These are phyloP conservation scores for Saccharomyces jurei DNA, from an alignment of 805 yeast species.

Conservation along the genomic window DNA sequence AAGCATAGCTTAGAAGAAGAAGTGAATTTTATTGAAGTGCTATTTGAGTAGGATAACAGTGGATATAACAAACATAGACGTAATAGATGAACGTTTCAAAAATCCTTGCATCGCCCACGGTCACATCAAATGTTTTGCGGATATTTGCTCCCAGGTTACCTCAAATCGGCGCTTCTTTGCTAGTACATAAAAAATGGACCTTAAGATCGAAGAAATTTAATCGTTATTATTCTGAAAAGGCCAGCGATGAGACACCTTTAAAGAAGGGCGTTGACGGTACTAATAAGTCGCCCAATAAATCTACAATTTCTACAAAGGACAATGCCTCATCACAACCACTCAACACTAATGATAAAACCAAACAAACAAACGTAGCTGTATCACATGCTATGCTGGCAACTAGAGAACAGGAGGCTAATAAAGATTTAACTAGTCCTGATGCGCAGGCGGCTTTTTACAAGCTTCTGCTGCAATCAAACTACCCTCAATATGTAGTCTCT, in stretches of 20 bases:
- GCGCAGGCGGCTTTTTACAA: constrained; percentile 81
- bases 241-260: not conserved
- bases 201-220: not conserved
- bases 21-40: not conserved
- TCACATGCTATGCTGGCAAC: constrained; percentile 41
- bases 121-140: not conserved
- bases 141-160: not conserved
- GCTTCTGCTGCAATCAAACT: constrained; percentile 64
- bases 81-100: not conserved
- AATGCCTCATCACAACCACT: not conserved
- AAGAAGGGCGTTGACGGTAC: not conserved
- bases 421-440: constrained; percentile 55
- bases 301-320: not conserved
- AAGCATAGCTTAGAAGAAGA: not conserved
- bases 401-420: constrained; percentile 82
- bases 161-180: not conserved
- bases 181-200: not conserved
- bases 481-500: constrained; percentile 94
- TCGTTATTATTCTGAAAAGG: not conserved
- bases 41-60: not conserved
- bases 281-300: not conserved
- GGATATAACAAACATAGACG: not conserved
- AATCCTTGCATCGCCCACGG: not conserved
- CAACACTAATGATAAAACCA: not conserved
- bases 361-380: constrained; percentile 7